Evolutionary conservation across 2,329 filamentous ascomycete genomes (phyloP).

Genomic region (Fusarium sp.): DNA sequence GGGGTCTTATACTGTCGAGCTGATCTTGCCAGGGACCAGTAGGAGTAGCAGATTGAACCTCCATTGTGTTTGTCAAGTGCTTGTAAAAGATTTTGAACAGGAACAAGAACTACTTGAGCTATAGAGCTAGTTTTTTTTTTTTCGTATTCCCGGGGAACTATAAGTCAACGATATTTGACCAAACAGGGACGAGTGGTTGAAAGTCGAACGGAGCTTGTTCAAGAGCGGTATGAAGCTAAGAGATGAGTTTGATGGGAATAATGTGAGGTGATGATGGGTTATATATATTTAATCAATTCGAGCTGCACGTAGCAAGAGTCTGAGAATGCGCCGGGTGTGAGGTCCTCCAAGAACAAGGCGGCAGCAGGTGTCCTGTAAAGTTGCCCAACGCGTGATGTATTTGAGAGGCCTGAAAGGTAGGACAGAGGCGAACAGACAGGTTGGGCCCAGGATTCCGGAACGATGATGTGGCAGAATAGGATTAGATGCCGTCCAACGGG

Average conservation of each 20-base stretch:
- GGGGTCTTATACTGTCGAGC: constrained; percentile 64
- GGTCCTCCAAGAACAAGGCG: constrained; percentile 27
- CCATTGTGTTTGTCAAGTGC: constrained; percentile 33
- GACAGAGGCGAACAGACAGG: constrained; percentile 40
- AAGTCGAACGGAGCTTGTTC: background rate
- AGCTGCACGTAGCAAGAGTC: constrained; percentile 26
- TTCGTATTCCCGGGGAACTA: background rate
- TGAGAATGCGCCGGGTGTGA: constrained; percentile 33
- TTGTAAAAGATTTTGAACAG: background rate
- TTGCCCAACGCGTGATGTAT: constrained; percentile 40
- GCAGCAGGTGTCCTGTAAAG: constrained; percentile 19
- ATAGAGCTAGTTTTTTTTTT: background rate
- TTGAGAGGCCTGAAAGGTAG: constrained; percentile 40
- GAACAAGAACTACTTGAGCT: background rate
- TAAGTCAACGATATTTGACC: background rate
- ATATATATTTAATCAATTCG: constrained; percentile 40
- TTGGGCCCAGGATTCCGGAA: constrained; percentile 35
- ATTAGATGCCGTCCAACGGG: constrained; percentile 45
- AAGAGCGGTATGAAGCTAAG: constrained; percentile 14
- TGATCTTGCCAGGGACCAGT: constrained; percentile 66
- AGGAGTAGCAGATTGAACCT: constrained; percentile 41
- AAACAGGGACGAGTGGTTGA: background rate
- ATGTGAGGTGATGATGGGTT: constrained; percentile 26
- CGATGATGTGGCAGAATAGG: constrained; percentile 49
- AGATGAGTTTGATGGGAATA: constrained; percentile 8